A percentile compares a stretch with the other conserved stretches of the same genome.
These are phyloP conservation scores for Colletotrichum salicis DNA, from an alignment of 2,329 filamentous ascomycete genomes.

Conservation along the genomic window DNA sequence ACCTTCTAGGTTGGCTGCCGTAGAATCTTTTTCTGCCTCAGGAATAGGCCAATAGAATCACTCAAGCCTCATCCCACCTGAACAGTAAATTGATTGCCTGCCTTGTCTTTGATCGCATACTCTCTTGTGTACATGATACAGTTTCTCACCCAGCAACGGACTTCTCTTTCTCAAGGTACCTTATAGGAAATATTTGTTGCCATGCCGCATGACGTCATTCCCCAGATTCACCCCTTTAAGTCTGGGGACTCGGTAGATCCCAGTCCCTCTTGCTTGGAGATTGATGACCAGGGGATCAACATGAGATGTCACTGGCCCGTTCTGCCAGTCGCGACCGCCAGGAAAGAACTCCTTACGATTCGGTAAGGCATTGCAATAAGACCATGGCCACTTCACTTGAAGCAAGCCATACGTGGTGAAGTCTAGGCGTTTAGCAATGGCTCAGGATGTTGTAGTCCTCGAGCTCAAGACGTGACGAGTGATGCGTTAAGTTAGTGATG, in stretches of 20 bases:
- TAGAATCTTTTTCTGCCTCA: not conserved
- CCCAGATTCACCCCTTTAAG: not conserved
- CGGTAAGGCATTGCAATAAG: no score
- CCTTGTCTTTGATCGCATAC: not conserved
- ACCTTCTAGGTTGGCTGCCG: not conserved
- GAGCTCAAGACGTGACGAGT: no score
- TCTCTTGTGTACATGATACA: not conserved
- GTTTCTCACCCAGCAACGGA: no score
- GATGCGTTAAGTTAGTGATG: no score
- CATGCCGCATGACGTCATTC: slow-evolving; percentile 5
- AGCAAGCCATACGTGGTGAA: not conserved
- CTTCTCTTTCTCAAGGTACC: no score
- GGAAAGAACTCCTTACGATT: not conserved
- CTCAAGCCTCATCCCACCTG: not conserved
- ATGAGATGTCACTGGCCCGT: slow-evolving; percentile 6
- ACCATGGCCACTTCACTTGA: no score
- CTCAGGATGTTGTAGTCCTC: no score
- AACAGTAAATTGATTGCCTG: not conserved
- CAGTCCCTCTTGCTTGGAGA: not conserved
- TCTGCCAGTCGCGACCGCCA: slow-evolving; percentile 13
- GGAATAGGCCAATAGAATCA: not conserved
- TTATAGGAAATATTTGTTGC: not conserved
- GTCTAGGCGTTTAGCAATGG: not conserved
- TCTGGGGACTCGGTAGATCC: slow-evolving; percentile 10
- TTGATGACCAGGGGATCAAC: not conserved